Conservation (phyloP, 805 yeast genomes). For the Debaryomyces hansenii region DNA sequence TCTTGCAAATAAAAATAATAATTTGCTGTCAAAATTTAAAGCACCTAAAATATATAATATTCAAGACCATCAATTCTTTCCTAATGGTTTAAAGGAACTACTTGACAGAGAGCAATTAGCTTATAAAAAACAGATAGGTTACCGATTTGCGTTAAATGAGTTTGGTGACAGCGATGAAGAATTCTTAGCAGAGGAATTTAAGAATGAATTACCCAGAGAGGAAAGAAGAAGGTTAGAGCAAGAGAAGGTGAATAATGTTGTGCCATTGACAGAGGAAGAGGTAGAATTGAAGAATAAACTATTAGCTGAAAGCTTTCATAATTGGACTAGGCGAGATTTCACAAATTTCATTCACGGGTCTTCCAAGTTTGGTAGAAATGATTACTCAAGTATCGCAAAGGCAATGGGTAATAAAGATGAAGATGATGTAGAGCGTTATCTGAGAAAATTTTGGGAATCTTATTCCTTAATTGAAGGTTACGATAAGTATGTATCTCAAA, state of each 20-base stretch:
- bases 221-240: conserved; percentile 49
- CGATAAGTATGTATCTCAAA: conserved; percentile 69
- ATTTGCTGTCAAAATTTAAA: conserved; percentile 33
- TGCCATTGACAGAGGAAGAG: conserved; percentile 66
- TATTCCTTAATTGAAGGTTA: conserved; percentile 63
- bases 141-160: conserved; percentile 58
- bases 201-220: conserved; percentile 36
- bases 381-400: conserved; percentile 48
- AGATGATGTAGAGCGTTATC: conserved; percentile 61
- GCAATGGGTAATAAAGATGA: conserved; percentile 56
- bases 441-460: conserved; percentile 62
- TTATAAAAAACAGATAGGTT: conserved; percentile 59
- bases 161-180: conserved; percentile 58
- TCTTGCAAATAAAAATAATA: conserved; percentile 8
- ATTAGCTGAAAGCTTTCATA: conserved; percentile 57
- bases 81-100: conserved; percentile 50
- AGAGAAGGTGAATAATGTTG: conserved; percentile 52
- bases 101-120: conserved; percentile 66
- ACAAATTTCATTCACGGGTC: conserved; percentile 68
- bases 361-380: conserved; percentile 63
- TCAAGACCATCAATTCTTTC: conserved; percentile 76
- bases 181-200: conserved; percentile 47
- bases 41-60: conserved; percentile 65
- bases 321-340: conserved; percentile 77
- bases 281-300: conserved; percentile 50